phyloP scores from a whole-genome alignment of 2,329 filamentous ascomycete genomes.

The Diplodia sapinea region DNA sequence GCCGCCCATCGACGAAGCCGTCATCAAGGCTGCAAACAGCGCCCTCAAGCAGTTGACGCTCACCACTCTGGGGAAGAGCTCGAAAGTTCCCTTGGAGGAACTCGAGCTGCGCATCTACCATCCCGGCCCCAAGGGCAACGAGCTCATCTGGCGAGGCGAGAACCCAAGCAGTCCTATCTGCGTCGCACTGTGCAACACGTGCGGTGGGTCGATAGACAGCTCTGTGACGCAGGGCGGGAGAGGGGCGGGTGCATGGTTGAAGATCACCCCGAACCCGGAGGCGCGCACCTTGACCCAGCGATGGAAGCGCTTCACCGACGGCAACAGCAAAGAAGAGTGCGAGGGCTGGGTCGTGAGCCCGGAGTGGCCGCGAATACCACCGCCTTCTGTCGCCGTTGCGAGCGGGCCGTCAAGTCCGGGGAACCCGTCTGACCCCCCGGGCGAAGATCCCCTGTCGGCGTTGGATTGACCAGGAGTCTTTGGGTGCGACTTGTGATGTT shows the following conservation, averaged over 20 bases:
- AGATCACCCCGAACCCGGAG: constrained; percentile 33
- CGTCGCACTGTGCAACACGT: constrained; percentile 43
- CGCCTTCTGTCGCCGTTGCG: neutral
- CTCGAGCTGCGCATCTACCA: constrained; percentile 51
- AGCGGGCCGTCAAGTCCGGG: neutral
- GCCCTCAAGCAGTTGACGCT: constrained; percentile 45
- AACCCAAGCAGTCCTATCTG: constrained; percentile 35
- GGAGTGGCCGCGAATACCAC: constrained; percentile 19
- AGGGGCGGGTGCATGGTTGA: constrained; percentile 43
- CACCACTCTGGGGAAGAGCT: constrained; percentile 36
- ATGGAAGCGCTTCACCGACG: constrained; percentile 26
- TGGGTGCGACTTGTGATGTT: constrained; percentile 8
- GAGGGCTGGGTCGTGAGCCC: constrained; percentile 26
- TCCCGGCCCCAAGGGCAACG: constrained; percentile 47
- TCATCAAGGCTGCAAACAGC: constrained; percentile 33
- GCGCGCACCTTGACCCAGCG: constrained; percentile 25
- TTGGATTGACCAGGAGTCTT: neutral
- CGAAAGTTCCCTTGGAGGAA: constrained; percentile 37
- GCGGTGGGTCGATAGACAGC: constrained; percentile 46
- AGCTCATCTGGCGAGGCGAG: constrained; percentile 45
- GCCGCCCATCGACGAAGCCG: constrained; percentile 35
- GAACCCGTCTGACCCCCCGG: neutral
- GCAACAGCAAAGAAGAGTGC: constrained; percentile 22
- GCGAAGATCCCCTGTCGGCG: neutral
- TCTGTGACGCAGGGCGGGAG: constrained; percentile 42